Base-by-base conservation (phyloP, 1,284 basidiomycete genomes). In the Vanrija humicola region DNA sequence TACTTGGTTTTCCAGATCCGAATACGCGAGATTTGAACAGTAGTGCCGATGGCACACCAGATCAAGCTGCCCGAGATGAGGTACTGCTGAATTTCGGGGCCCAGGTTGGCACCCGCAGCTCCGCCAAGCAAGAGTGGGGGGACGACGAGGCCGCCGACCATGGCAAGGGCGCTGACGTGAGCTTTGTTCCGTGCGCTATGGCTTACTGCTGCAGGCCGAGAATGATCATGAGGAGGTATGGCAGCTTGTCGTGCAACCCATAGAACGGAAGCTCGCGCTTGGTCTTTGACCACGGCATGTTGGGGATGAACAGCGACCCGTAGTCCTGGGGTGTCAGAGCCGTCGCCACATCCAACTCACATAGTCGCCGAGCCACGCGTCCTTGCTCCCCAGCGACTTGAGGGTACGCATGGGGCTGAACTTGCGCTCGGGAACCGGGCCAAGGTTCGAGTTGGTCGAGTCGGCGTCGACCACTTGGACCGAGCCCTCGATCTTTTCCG, bases 61-160 rank as follows among this genome's bases (percentile, higher is more conserved):
- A 68, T 70, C 9, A 70, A 61, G 51, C 62, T 64, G 0, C 61
- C 68, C 1, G 65, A 66, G 44, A 70, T 62, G 55, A 70, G 63
- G 61, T 70, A 70, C 5, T 58, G 56, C 46, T 65, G 64, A 15
- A 60, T 38, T 2, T 62, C 63, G 2, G 64, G 54, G 39, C 65
- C 64, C 21, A 68, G 58, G 55, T 56, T 60, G 43, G 65, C 65
- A 19, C 66, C 66, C 6, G 66, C 58, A 1, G 53, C 52, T 21
- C 66, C 66, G 10, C 58, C 63, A 34, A 69, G 59, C 4, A 69
- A 61, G 7, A 69, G 59, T 14, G 67, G 67, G 1, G 67, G 67
- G 12, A 63, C 64, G 23, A 68, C 63, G 21, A 69, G 55, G 38
- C 67, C 66, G 25, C 66, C 67, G 25, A 65, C 62, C 67, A 69